These are phyloP conservation scores for Eucalyptus regnans DNA, from an alignment of 345 rosid genomes.

Conservation along the genomic window DNA sequence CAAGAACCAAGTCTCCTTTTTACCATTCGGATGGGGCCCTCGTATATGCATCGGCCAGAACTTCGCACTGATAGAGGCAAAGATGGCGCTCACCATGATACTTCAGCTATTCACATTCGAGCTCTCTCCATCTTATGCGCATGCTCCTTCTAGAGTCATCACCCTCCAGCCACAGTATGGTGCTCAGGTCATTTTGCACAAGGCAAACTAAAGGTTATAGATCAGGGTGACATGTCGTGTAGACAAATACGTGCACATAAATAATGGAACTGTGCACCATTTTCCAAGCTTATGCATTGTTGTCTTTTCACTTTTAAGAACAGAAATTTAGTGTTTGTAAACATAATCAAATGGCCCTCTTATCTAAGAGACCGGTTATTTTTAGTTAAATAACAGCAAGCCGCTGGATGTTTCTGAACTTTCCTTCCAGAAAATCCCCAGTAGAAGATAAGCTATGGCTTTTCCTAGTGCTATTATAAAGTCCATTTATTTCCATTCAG, in stretches of 20 bases:
- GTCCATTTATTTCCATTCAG: too few relatives aligned
- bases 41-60: background rate
- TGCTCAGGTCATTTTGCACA: background rate
- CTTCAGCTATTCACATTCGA: background rate
- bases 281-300: background rate
- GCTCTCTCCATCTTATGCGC: background rate
- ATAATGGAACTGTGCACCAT: background rate
- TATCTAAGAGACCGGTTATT: background rate
- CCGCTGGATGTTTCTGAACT: background rate
- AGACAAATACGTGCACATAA: background rate
- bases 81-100: background rate
- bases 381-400: background rate
- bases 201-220: background rate
- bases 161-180: background rate
- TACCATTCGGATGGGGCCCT: background rate
- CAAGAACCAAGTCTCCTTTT: background rate
- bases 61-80: background rate
- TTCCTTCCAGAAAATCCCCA: background rate
- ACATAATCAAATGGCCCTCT: background rate
- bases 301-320: background rate
- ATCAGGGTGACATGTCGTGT: background rate
- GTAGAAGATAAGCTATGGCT: background rate
- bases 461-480: background rate
- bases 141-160: background rate
- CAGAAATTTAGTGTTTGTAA: background rate